These are phyloP conservation scores for Nicotiana undulata DNA, from an alignment of 257 asterid species.

Conservation along the genomic window DNA sequence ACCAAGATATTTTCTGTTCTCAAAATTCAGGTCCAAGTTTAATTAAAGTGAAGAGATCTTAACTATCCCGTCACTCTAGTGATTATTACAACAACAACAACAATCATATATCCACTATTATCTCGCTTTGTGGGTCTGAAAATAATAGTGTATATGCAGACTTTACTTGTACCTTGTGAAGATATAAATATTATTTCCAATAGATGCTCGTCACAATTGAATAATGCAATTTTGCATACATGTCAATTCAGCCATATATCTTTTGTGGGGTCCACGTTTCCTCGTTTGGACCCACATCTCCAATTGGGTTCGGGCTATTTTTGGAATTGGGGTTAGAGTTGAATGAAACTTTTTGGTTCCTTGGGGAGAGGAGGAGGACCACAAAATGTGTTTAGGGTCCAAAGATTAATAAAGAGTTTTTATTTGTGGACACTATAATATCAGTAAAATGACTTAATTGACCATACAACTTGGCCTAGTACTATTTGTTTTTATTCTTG, in stretches of 20 bases:
- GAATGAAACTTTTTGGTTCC: background rate
- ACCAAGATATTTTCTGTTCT: background rate
- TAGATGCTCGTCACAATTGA: background rate
- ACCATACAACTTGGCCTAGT: background rate
- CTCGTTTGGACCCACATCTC: background rate
- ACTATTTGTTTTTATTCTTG: no score
- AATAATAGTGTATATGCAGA: no score
- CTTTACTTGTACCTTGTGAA: no score
- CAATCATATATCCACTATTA: no score
- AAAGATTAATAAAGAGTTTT: background rate
- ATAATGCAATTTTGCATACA: background rate
- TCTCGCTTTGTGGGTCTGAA: no score
- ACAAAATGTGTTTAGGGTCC: background rate
- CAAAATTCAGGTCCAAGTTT: background rate
- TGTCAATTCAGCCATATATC: background rate
- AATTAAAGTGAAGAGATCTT: background rate
- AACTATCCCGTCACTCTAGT: background rate
- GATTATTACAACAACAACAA: no score
- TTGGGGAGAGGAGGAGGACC: background rate
- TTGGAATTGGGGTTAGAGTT: background rate
- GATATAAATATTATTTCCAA: no score
- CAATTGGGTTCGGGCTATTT: background rate
- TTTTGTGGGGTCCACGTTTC: background rate
- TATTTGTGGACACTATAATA: background rate
- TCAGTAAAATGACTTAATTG: background rate